These are phyloP conservation scores for Ceratobasidium theobromae DNA, from an alignment of 1,284 basidiomycete species.

Conservation along the genomic window DNA sequence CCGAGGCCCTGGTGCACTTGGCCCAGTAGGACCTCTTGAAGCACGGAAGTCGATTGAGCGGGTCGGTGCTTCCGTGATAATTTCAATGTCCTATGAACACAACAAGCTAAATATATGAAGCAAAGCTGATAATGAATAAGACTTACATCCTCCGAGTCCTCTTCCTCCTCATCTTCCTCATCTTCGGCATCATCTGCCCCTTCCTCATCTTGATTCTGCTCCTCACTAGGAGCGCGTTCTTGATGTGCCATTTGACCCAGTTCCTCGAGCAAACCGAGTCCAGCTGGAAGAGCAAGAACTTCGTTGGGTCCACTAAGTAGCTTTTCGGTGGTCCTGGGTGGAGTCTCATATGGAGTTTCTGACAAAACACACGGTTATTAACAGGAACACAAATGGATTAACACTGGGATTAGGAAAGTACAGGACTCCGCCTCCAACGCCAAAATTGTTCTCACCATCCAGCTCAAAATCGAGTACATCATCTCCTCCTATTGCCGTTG, in stretches of 20 bases:
- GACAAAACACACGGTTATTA: constrained; percentile 25
- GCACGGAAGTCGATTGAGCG: constrained; percentile 75
- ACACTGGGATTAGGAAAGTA: constrained; percentile 31
- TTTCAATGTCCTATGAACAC: constrained; percentile 66
- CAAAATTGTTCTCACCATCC: constrained; percentile 31
- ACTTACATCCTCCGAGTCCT: constrained; percentile 36
- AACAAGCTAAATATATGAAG: constrained; percentile 27
- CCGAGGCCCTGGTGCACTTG: not conserved
- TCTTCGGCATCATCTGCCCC: constrained; percentile 34
- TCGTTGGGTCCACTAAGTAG: not conserved
- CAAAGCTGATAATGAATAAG: constrained; percentile 3
- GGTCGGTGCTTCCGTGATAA: constrained; percentile 70
- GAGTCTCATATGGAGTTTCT: constrained; percentile 27
- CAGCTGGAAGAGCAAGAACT: not conserved
- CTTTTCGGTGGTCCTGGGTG: constrained; percentile 23
- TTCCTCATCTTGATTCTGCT: constrained; percentile 34
- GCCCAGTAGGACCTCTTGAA: constrained; percentile 30
- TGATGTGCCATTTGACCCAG: not conserved
- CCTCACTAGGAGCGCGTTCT: constrained; percentile 11
- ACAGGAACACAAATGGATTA: constrained; percentile 23
- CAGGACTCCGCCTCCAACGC: constrained; percentile 18
- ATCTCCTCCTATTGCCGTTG: not conserved
- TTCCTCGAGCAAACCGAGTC: constrained; percentile 19
- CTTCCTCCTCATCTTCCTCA: constrained; percentile 37
- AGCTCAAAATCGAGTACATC: constrained; percentile 29